Base-by-base conservation (phyloP, 2,329 filamentous ascomycete species). In the Bipolaris victoriae region DNA sequence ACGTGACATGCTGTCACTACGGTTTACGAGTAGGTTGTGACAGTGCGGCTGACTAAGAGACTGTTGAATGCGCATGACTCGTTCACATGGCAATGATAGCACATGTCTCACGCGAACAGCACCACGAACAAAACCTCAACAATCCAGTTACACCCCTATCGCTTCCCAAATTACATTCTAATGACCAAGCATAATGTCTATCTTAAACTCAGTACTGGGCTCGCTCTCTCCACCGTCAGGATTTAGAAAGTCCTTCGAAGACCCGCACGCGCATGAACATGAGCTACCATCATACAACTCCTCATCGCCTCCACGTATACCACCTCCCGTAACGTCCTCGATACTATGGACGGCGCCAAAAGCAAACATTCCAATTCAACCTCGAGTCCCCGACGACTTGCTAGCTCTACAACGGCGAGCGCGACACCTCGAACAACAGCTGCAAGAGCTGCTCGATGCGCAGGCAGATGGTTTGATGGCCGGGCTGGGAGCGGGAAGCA, bases 371-470 rank as follows among this genome's bases (percentile, higher is more conserved):
- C 66, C 68, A 18, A 66, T 71, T 7, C 65, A 62, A 33, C 60
- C 66, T 29, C 70, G 68, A 22, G 62, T 76, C 9, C 73, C 75
- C 3, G 75, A 78, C 33, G 66, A 81, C 52, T 74, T 84, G 26
- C 69, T 83, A n/a, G 77, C 79, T 26, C 71, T 86, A 55, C 80
- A 83, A 62, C 78, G 83, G 55, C 80, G 82, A 66, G 80, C 84
- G 24, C 80, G 78, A 54, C 76, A 84, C 61, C 80, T 88, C 9
- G 81, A 88, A 66, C 79, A 79, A 50, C 82, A 84, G 58, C 77
- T 88, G 9, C 86, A 88, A 69, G 77, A 78, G 55, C 75, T 87
- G 10, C 81, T 88, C 20, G 85, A 88, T 71, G 83, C 84, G 9
- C 86, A 88, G 70, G 83, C 84, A 31, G 84, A 86, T 63, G 84